These are phyloP conservation scores for Papilionanthe hybrid DNA, from an alignment of 116 monocot species.

Conservation along the genomic window DNA sequence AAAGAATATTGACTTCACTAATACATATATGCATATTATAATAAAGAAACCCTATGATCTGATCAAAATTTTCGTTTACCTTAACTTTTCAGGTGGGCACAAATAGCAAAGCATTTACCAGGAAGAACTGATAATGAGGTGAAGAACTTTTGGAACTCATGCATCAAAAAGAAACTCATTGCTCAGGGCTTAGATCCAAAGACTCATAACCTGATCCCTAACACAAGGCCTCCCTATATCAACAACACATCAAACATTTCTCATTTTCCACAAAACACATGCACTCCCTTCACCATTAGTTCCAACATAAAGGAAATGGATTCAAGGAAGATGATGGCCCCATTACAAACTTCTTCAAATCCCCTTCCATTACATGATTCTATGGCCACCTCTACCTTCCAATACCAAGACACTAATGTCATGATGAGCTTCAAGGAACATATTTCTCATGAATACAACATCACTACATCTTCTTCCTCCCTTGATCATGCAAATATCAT, in stretches of 20 bases:
- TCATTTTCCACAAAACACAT: constrained; percentile 24
- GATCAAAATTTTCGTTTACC: not conserved
- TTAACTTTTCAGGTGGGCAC: constrained; percentile 60
- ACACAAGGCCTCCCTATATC: constrained; percentile 21
- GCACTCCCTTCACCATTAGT: constrained; percentile 63
- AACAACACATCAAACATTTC: constrained; percentile 10
- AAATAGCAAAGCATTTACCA: constrained; percentile 88
- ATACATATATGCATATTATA: too few species aligned
- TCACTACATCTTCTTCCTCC: not conserved
- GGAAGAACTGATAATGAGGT: constrained; percentile 96
- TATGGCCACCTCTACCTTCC: constrained; percentile 18
- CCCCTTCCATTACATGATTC: constrained; percentile 12
- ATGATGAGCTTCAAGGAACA: constrained; percentile 58
- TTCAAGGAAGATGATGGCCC: not conserved
- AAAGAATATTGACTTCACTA: not conserved
- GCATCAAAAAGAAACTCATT: constrained; percentile 92
- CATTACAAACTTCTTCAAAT: not conserved
- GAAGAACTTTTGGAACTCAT: constrained; percentile 95
- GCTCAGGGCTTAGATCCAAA: constrained; percentile 88
- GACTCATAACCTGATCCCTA: constrained; percentile 73
- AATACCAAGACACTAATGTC: constrained; percentile 27
- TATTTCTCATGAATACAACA: not conserved
- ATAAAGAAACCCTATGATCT: constrained; percentile 31
- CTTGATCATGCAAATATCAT: constrained; percentile 20
- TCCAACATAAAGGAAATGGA: constrained; percentile 22